These are phyloP conservation scores for Pestalotiopsis sp. DNA, from an alignment of 2,329 filamentous ascomycete species.

Conservation along the genomic window DNA sequence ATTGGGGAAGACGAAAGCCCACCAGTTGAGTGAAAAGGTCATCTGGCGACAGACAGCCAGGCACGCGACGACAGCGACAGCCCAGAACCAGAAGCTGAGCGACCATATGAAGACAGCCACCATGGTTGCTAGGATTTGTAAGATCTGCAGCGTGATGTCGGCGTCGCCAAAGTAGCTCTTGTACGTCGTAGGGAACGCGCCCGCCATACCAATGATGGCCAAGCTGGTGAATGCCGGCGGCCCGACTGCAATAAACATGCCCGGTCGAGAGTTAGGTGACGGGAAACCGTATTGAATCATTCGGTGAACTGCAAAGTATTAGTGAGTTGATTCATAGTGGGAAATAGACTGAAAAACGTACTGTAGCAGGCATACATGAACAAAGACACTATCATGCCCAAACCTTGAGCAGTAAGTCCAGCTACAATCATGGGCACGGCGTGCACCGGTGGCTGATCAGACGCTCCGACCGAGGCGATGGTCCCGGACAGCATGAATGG, in stretches of 20 bases:
- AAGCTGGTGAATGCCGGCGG: constrained; percentile 45
- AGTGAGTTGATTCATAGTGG: not conserved
- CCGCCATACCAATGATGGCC: constrained; percentile 50
- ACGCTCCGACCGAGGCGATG: constrained; percentile 35
- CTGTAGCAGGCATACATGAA: constrained; percentile 46
- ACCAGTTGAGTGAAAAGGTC: constrained; percentile 55
- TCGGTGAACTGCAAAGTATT: constrained; percentile 28
- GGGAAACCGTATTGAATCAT: constrained; percentile 46
- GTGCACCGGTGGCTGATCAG: constrained; percentile 30
- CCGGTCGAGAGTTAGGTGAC: constrained; percentile 33
- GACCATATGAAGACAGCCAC: constrained; percentile 49
- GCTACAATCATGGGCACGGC: constrained; percentile 44
- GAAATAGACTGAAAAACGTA: not conserved
- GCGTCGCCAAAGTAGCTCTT: constrained; percentile 27
- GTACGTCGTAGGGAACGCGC: constrained; percentile 28
- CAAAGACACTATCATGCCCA: constrained; percentile 46
- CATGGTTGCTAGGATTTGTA: constrained; percentile 42
- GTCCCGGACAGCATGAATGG: constrained; percentile 40
- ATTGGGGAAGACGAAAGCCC: constrained; percentile 69
- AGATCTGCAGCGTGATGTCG: constrained; percentile 30
- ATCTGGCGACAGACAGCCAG: constrained; percentile 30
- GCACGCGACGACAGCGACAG: constrained; percentile 33
- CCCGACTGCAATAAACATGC: constrained; percentile 56
- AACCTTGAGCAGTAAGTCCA: constrained; percentile 45
- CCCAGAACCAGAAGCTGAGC: constrained; percentile 54